Conservation (phyloP, 495 filamentous ascomycete genomes). For the Melanomma pulvis-pyrius region DNA sequence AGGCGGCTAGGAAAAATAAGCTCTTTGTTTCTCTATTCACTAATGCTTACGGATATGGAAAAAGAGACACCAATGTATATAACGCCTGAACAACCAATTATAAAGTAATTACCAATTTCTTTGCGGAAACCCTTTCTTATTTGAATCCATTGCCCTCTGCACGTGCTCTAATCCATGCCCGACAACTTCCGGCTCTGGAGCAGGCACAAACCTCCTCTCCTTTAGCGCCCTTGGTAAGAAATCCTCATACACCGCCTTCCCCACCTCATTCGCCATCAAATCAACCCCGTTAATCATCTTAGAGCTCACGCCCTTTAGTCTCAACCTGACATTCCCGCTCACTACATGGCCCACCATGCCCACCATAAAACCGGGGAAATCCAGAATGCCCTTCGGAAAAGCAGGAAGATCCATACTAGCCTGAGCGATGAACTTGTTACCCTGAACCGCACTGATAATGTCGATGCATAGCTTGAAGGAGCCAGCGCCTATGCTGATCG, state of each 20-base stretch:
- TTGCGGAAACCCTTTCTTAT: conserved; percentile 20
- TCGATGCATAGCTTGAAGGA: conserved; percentile 12
- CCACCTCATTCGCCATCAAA: conserved; percentile 38
- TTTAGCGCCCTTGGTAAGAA: conserved; percentile 39
- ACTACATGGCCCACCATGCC: not conserved
- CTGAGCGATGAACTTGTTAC: conserved; percentile 19
- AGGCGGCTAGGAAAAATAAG: no score
- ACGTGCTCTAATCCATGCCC: conserved; percentile 17
- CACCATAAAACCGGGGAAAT: not conserved
- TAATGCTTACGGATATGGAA: no score
- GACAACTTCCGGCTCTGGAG: conserved; percentile 37
- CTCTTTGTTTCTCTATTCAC: no score
- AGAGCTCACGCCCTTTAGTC: not conserved
- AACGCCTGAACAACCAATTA: not conserved
- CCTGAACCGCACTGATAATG: conserved; percentile 9
- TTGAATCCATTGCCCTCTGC: conserved; percentile 1
- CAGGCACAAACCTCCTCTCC: conserved; percentile 21
- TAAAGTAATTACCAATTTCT: conserved; percentile 10
- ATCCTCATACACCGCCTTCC: conserved; percentile 38
- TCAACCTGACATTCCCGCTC: not conserved
- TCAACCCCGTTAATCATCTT: conserved; percentile 13
- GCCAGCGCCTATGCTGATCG: conserved; percentile 20
- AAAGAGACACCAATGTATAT: no score
- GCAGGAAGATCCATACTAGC: conserved; percentile 1
- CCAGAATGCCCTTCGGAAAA: not conserved